Base-by-base conservation (phyloP, 495 filamentous ascomycete species). In the Pyrenopolyporus hunteri region DNA sequence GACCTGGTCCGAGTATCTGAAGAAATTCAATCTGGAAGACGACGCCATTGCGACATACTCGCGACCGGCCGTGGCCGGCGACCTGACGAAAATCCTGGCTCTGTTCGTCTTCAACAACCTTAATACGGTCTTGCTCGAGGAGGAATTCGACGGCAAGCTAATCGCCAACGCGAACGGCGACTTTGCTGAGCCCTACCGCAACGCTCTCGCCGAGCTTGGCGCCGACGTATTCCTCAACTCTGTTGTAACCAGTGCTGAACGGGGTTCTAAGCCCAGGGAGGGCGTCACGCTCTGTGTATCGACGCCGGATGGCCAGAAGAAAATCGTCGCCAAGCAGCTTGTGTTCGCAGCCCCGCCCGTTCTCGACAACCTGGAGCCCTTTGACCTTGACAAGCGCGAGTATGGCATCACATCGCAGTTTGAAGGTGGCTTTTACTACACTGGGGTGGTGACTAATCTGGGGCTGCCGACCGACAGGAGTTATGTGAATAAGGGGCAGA, bases 311-410 rank as follows among this genome's bases (percentile, higher is more conserved):
- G 62, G 62, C 13, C 17, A 8, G 0, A 72, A 75, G 46, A 62
- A 64, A 33, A 76, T 84, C 57, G 46, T 64, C 31, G 80, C 79
- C 0, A 77, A 74, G 35, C 77, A 80, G 58, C 68, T 83, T 10
- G 47, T 85, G n/a, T 63, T 81, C 23, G 66, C 80, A 0, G 76
- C 80, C 4, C 79, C 77, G 0, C 75, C 75, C 1, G 74, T 61
- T 0, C 37, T 74, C 0, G 40, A 68, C 2, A 80, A 65, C 37
- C 32, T 65, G 1, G 2, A 33, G 28, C 37, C 50, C 16, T 76
- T 82, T 29, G 67, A 70, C 42, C 73, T 82, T 2, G 67, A 71
- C 51, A 1, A 40, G 2, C 56, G 51, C 13, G 82, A 85, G 55
- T 22, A 31, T 0, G 16, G 31, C 2, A 39, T 84, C 10, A 78